Percentiles rank a stretch among this genome's conserved stretches.
phyloP scores from a whole-genome alignment of 1,284 basidiomycete species.

The Naganishia albida region DNA sequence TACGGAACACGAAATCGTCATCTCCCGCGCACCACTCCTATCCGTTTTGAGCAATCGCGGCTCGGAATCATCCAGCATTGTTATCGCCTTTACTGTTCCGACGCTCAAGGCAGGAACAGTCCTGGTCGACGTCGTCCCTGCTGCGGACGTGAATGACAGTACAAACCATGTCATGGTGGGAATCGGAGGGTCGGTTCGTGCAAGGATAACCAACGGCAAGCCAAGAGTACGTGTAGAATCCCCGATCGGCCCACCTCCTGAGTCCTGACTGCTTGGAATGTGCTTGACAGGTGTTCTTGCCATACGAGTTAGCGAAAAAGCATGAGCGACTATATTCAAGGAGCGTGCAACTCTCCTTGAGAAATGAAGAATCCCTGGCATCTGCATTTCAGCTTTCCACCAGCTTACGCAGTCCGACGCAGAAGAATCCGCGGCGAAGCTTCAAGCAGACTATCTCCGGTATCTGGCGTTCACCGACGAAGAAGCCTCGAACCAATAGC shows the following conservation, averaged over 20 bases:
- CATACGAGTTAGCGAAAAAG: slow-evolving; percentile 11
- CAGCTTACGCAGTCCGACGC: not conserved
- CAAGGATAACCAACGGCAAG: slow-evolving; percentile 20
- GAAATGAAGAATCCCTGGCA: slow-evolving; percentile 1
- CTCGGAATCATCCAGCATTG: not conserved
- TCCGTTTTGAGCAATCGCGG: slow-evolving; percentile 36
- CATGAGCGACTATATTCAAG: not conserved
- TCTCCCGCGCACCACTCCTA: slow-evolving; percentile 33
- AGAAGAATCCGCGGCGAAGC: slow-evolving; percentile 4
- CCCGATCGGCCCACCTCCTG: not conserved
- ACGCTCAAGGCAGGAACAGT: slow-evolving; percentile 31
- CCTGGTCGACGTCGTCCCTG: slow-evolving; percentile 33
- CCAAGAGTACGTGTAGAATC: slow-evolving; percentile 24
- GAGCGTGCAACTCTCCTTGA: not conserved
- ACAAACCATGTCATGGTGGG: slow-evolving; percentile 28
- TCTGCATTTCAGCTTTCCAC: not conserved
- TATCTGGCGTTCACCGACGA: slow-evolving; percentile 20
- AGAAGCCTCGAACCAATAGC: not conserved
- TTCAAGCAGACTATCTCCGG: slow-evolving; percentile 12
- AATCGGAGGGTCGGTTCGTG: slow-evolving; percentile 27
- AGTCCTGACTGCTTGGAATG: not conserved
- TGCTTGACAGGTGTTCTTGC: slow-evolving; percentile 13
- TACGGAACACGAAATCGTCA: slow-evolving; percentile 32
- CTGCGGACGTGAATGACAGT: slow-evolving; percentile 7
- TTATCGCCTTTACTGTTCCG: slow-evolving; percentile 29